These are phyloP conservation scores for Carallia brachiata DNA, from an alignment of 345 rosid genomes.

Conservation along the genomic window DNA sequence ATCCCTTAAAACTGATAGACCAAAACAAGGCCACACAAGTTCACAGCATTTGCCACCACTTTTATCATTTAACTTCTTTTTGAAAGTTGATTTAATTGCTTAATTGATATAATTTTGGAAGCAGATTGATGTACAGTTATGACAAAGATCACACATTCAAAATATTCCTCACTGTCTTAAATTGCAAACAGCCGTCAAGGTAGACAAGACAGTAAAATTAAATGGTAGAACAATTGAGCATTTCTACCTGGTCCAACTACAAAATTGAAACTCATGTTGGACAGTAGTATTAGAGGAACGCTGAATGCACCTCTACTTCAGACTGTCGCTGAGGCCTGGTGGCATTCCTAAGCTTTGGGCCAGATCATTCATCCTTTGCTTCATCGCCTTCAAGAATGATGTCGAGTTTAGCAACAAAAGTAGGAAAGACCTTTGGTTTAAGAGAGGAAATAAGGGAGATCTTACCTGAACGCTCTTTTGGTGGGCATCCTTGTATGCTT, in stretches of 20 bases:
- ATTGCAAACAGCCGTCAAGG: neutral
- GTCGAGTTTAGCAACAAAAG: conserved; percentile 12
- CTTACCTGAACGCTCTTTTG: conserved; percentile 79
- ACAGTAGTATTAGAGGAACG: neutral
- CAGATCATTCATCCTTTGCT: conserved; percentile 86
- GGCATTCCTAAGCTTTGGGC: conserved; percentile 97
- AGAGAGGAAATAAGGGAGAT: neutral
- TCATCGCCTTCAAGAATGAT: conserved; percentile 61
- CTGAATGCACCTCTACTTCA: conserved; percentile 42
- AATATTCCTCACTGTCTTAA: neutral
- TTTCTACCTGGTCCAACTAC: conserved; percentile 20
- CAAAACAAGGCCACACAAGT: too few relatives aligned
- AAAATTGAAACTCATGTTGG: conserved; percentile 22
- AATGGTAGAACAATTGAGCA: conserved; percentile 5
- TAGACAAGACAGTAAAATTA: conserved; percentile 2
- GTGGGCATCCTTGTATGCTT: conserved; percentile 93
- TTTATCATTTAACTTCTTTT: neutral
- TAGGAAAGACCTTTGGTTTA: neutral
- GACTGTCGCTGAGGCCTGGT: conserved; percentile 63
- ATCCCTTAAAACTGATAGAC: too few relatives aligned
- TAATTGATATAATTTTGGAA: neutral
- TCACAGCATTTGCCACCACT: too few relatives aligned
- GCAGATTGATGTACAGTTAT: neutral
- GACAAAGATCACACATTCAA: neutral
- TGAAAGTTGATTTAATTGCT: neutral